phyloP scores from a whole-genome alignment of 495 filamentous ascomycete genomes.

The Podospora pseudocomata region DNA sequence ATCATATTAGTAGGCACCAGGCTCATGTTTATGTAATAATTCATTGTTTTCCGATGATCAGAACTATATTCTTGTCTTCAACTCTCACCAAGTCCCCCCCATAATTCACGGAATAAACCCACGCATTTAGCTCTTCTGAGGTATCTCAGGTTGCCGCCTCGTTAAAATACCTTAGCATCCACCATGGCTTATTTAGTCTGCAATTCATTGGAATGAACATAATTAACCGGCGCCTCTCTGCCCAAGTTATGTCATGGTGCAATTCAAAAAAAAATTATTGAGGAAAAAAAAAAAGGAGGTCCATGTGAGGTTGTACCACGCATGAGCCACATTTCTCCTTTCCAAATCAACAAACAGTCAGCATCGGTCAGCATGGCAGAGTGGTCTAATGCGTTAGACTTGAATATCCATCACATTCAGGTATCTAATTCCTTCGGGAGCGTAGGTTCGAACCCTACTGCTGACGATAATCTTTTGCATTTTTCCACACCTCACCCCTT shows the following conservation, averaged over 20 bases:
- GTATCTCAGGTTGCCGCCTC: no score
- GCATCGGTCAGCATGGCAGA: background rate
- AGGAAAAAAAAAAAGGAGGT: background rate
- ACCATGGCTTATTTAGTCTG: no score
- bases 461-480: background rate
- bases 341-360: background rate
- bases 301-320: background rate
- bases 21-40: no score
- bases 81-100: no score
- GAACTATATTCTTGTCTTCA: no score
- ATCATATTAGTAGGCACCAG: no score
- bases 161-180: no score
- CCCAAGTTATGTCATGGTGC: background rate
- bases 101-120: no score
- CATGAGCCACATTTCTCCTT: background rate
- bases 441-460: conserved; percentile 1
- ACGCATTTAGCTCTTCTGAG: no score
- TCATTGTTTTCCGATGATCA: no score
- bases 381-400: conserved; percentile 1
- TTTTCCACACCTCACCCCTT: background rate
- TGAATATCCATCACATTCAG: background rate
- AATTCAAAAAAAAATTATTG: background rate
- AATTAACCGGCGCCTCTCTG: no score
- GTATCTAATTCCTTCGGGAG: conserved; percentile 2
- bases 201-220: no score